Percentiles rank a stretch among this genome's conserved stretches.
Evolutionary conservation across 345 rosid species (phyloP).

Genomic region (Salix suchowensis): DNA sequence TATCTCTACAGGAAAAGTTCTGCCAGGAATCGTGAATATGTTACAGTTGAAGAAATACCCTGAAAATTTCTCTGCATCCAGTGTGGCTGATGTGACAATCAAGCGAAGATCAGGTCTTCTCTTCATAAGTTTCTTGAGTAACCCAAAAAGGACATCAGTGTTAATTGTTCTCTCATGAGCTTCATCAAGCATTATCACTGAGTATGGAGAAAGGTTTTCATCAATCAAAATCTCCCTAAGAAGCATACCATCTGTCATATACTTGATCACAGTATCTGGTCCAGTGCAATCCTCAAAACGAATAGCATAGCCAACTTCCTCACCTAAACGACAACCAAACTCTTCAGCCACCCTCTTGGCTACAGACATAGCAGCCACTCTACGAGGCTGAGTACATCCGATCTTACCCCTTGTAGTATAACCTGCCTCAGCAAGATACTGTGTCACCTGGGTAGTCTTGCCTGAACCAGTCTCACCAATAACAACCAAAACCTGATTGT

Average conservation of each 20-base stretch:
- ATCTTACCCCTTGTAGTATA: slow-evolving; percentile 71
- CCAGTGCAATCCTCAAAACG: slow-evolving; percentile 83
- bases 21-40: slow-evolving; percentile 81
- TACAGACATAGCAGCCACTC: slow-evolving; percentile 85
- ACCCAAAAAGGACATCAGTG: slow-evolving; percentile 73
- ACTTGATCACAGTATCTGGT: slow-evolving; percentile 81
- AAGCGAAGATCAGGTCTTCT: slow-evolving; percentile 64
- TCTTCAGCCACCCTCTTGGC: slow-evolving; percentile 91
- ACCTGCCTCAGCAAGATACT: slow-evolving; percentile 77
- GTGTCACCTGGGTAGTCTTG: slow-evolving; percentile 84
- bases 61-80: slow-evolving; percentile 79
- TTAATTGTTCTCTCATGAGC: slow-evolving; percentile 76
- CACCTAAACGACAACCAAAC: slow-evolving; percentile 81
- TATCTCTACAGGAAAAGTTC: slow-evolving; percentile 80
- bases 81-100: slow-evolving; percentile 77
- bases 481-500: slow-evolving; percentile 75
- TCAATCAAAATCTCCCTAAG: slow-evolving; percentile 65
- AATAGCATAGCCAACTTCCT: slow-evolving; percentile 83
- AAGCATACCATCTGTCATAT: slow-evolving; percentile 83
- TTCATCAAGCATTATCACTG: slow-evolving; percentile 68
- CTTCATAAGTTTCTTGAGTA: slow-evolving; percentile 59
- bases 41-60: slow-evolving; percentile 76
- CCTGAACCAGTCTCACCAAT: slow-evolving; percentile 90
- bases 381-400: slow-evolving; percentile 83
- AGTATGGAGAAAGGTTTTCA: slow-evolving; percentile 58